Percentiles rank a stretch among this genome's conserved stretches.
These are phyloP conservation scores for Aspergillus melleus DNA, from an alignment of 2,329 filamentous ascomycete genomes.

Conservation along the genomic window DNA sequence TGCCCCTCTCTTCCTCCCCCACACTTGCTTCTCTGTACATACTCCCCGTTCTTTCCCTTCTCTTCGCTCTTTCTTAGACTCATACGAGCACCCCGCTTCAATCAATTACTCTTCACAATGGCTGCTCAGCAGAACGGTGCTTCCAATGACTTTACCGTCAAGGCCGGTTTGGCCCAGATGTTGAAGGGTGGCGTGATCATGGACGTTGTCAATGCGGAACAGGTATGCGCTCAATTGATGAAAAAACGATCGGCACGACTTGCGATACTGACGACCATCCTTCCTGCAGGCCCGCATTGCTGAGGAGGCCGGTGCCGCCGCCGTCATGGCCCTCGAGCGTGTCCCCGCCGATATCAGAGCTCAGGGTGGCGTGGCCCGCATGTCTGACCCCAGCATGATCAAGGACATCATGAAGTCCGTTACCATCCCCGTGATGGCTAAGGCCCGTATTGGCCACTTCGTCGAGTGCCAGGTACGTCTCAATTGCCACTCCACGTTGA, in stretches of 20 bases:
- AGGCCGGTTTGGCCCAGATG: conserved; percentile 95
- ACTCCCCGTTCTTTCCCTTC: not conserved
- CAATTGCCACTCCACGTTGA: not conserved
- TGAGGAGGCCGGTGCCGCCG: conserved; percentile 91
- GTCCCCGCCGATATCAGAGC: conserved; percentile 94
- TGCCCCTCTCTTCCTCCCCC: conserved; percentile 4
- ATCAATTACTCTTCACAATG: conserved; percentile 29
- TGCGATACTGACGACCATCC: not conserved
- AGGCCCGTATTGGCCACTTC: conserved; percentile 95
- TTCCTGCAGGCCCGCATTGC: conserved; percentile 77
- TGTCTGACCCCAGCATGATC: conserved; percentile 95
- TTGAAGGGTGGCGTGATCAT: conserved; percentile 99
- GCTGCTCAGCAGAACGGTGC: conserved; percentile 34
- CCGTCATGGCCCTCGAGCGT: conserved; percentile 98
- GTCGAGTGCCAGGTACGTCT: conserved; percentile 80
- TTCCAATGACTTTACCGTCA: conserved; percentile 74
- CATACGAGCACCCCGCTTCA: not conserved
- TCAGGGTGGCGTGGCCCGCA: conserved; percentile 90
- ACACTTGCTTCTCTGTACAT: conserved; percentile 5
- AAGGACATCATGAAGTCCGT: conserved; percentile 91
- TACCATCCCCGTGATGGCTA: conserved; percentile 98
- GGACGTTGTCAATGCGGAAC: conserved; percentile 93
- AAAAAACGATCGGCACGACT: not conserved
- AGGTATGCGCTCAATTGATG: conserved; percentile 47
- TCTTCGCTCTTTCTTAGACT: no score